Percentiles rank a stretch among this genome's conserved stretches.
Evolutionary conservation across 2,329 filamentous ascomycete species (phyloP).

Genomic region (Coniella lustricola): DNA sequence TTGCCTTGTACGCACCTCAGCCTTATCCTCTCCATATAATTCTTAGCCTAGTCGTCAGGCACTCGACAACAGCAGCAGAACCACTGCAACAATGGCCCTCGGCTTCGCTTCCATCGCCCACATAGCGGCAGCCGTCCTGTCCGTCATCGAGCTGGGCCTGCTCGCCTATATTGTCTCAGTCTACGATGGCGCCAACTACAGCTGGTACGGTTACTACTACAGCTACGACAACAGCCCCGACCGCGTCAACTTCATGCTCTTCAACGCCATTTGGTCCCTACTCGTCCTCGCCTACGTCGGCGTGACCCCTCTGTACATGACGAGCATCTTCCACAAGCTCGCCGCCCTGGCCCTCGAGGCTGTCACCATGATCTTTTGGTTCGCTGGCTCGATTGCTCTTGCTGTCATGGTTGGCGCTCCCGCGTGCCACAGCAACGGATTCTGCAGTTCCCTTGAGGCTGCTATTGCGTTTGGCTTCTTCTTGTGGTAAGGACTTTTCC

Average conservation of each 20-base stretch:
- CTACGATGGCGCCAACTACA: constrained; percentile 32
- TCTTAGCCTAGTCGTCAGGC: too few species aligned
- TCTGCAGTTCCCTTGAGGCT: constrained; percentile 56
- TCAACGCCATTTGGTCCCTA: constrained; percentile 69
- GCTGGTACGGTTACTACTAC: constrained; percentile 16
- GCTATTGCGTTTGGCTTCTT: constrained; percentile 61
- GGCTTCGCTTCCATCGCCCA: constrained; percentile 57
- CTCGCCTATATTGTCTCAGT: constrained; percentile 57
- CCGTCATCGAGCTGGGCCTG: constrained; percentile 68
- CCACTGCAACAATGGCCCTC: constrained; percentile 38
- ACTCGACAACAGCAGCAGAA: not conserved
- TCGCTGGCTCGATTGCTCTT: constrained; percentile 73
- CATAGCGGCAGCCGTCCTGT: constrained; percentile 58
- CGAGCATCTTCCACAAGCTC: constrained; percentile 54
- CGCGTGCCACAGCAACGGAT: constrained; percentile 42
- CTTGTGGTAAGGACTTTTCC: constrained; percentile 37
- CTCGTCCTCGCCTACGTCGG: constrained; percentile 65
- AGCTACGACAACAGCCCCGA: constrained; percentile 36
- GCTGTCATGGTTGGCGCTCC: constrained; percentile 57
- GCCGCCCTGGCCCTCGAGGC: constrained; percentile 61
- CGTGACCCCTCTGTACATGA: constrained; percentile 57
- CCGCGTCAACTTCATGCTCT: constrained; percentile 70
- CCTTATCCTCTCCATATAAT: too few species aligned
- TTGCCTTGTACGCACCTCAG: too few species aligned
- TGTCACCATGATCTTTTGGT: constrained; percentile 82